phyloP scores from a whole-genome alignment of 352 stramenopile species.

The Globisporangium perplexum region DNA sequence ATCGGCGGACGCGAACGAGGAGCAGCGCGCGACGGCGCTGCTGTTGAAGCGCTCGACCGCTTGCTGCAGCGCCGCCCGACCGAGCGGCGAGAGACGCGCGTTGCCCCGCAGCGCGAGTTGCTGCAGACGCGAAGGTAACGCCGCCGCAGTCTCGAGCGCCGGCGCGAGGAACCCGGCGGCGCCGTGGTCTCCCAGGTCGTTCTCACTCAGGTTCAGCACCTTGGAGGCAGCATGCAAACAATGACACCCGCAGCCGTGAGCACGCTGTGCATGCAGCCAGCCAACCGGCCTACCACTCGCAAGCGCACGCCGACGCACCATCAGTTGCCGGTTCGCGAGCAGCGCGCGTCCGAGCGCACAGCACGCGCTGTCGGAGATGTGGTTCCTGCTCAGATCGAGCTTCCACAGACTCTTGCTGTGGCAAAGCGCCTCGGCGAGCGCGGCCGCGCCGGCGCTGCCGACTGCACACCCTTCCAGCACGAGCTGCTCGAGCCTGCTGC shows the following conservation, averaged over 20 bases:
- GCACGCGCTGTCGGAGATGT: constrained; percentile 50
- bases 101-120: constrained; percentile 46
- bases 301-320: constrained; percentile 10
- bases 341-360: constrained; percentile 29
- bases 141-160: constrained; percentile 23
- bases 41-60: constrained; percentile 27
- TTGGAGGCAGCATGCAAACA: not conserved
- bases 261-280: not conserved
- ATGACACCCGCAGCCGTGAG: not conserved
- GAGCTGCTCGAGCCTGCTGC: constrained; percentile 57
- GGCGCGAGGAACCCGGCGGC: constrained; percentile 43
- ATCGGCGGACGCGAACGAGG: not conserved
- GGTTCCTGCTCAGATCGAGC: constrained; percentile 64
- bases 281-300: not conserved
- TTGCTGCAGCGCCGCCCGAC: constrained; percentile 18
- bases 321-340: constrained; percentile 25
- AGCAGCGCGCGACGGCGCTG: not conserved
- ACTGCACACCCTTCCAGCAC: constrained; percentile 61
- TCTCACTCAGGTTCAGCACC: constrained; percentile 46
- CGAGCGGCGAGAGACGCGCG: constrained; percentile 29
- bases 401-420: constrained; percentile 60
- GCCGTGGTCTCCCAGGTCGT: constrained; percentile 50
- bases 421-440: constrained; percentile 40
- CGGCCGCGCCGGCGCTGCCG: constrained; percentile 39
- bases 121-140: constrained; percentile 24